phyloP scores from a whole-genome alignment of 768 basidiomycete species.

The Trametes cingulata region DNA sequence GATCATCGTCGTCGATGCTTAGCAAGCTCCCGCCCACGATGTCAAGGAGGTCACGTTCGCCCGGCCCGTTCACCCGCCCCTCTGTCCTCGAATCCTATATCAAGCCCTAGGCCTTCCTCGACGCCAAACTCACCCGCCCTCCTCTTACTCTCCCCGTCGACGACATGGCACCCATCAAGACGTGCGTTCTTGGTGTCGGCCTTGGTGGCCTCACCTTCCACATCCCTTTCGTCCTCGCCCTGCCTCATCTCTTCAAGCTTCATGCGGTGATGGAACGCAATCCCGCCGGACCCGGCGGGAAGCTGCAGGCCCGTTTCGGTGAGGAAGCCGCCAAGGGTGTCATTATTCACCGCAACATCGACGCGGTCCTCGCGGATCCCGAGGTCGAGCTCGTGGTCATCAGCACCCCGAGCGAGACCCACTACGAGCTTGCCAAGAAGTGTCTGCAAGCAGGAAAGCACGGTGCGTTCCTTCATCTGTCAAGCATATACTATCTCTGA shows the following conservation, averaged over 20 bases:
- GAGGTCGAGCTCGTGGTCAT: slow-evolving; percentile 71
- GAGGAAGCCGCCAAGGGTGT: slow-evolving; percentile 41
- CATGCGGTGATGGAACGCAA: slow-evolving; percentile 77
- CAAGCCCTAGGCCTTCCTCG: neutral
- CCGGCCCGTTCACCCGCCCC: slow-evolving; percentile 3
- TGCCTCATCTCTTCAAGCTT: slow-evolving; percentile 69
- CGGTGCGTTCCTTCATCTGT: slow-evolving; percentile 41
- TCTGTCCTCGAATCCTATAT: neutral
- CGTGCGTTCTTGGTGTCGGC: slow-evolving; percentile 76
- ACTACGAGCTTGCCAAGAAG: slow-evolving; percentile 66
- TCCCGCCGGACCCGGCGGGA: slow-evolving; percentile 59
- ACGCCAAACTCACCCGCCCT: neutral
- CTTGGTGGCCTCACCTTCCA: slow-evolving; percentile 80
- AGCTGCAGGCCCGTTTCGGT: slow-evolving; percentile 66
- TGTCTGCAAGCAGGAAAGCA: slow-evolving; percentile 72
- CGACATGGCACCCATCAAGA: slow-evolving; percentile 50
- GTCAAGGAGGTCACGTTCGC: neutral
- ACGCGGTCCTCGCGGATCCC: slow-evolving; percentile 59
- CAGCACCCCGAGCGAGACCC: slow-evolving; percentile 73
- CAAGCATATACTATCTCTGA: neutral
- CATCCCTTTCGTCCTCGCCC: slow-evolving; percentile 72
- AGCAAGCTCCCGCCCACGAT: slow-evolving; percentile 5
- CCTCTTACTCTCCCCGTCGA: neutral
- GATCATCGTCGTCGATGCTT: neutral
- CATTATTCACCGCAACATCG: slow-evolving; percentile 59